Evolutionary conservation across 305 asterid species (phyloP).

Genomic region (Fraxinus sp.): DNA sequence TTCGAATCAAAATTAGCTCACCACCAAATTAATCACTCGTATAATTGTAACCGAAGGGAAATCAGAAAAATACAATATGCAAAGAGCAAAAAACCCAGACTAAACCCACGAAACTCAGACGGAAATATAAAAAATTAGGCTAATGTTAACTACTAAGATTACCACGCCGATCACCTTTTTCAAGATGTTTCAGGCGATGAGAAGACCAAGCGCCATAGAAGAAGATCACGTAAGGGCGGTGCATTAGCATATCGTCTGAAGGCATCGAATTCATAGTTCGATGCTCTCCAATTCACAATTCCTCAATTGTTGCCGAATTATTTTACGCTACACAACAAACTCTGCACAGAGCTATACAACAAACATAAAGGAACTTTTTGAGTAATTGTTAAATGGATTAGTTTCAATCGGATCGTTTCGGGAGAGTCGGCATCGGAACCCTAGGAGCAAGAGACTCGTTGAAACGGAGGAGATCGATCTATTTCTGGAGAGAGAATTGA

Average conservation of each 20-base stretch:
- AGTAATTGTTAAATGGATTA: not conserved
- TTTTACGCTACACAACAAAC: not conserved
- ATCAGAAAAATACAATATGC: slow-evolving; percentile 17
- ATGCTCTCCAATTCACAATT: slow-evolving; percentile 38
- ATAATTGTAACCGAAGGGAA: not conserved
- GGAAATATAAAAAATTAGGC: not conserved
- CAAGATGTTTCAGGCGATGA: slow-evolving; percentile 61
- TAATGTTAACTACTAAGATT: slow-evolving; percentile 44
- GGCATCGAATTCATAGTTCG: slow-evolving; percentile 49
- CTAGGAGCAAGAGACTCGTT: not conserved
- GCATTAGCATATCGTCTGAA: slow-evolving; percentile 26
- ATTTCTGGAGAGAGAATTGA: not conserved
- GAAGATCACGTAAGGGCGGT: slow-evolving; percentile 39
- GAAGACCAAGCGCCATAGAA: slow-evolving; percentile 51
- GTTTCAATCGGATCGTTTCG: not conserved
- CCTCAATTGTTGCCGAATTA: not conserved
- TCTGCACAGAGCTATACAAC: not conserved
- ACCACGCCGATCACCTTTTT: slow-evolving; percentile 59
- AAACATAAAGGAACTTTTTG: too few relatives aligned
- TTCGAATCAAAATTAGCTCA: slow-evolving; percentile 21
- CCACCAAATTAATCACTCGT: slow-evolving; percentile 17
- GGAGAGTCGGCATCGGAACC: not conserved
- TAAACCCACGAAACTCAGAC: not conserved
- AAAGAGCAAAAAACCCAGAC: not conserved
- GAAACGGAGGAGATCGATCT: not conserved